Evolutionary conservation across 306 rosid species (phyloP).

Genomic region (Acacia melanoxylon): DNA sequence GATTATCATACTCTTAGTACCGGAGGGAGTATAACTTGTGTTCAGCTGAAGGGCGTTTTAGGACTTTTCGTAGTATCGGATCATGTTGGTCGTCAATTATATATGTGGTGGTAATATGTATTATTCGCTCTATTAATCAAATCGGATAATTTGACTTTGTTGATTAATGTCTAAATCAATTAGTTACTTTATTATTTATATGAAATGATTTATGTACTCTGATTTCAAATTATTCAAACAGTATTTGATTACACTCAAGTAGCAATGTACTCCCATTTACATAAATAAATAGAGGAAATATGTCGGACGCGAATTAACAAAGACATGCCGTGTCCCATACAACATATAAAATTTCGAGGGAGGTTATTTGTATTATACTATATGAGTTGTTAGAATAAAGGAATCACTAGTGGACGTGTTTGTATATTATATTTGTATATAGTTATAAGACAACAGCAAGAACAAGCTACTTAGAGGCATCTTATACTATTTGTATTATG

Average conservation of each 20-base stretch:
- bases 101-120: background rate
- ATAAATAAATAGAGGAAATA: background rate
- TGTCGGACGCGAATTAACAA: background rate
- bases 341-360: background rate
- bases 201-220: background rate
- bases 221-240: background rate
- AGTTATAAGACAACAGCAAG: background rate
- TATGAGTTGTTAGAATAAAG: background rate
- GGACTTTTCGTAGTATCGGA: background rate
- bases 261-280: background rate
- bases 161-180: background rate
- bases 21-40: background rate
- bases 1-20: too few relatives aligned
- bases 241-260: background rate
- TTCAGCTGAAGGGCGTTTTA: background rate
- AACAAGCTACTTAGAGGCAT: background rate
- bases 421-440: background rate
- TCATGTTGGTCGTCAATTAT: background rate
- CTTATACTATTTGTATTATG: background rate
- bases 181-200: background rate
- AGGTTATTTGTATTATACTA: background rate
- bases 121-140: background rate
- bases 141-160: background rate
- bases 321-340: background rate
- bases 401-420: background rate